These are phyloP conservation scores for Xylaria sp. DNA, from an alignment of 495 filamentous ascomycete genomes.

Conservation along the genomic window DNA sequence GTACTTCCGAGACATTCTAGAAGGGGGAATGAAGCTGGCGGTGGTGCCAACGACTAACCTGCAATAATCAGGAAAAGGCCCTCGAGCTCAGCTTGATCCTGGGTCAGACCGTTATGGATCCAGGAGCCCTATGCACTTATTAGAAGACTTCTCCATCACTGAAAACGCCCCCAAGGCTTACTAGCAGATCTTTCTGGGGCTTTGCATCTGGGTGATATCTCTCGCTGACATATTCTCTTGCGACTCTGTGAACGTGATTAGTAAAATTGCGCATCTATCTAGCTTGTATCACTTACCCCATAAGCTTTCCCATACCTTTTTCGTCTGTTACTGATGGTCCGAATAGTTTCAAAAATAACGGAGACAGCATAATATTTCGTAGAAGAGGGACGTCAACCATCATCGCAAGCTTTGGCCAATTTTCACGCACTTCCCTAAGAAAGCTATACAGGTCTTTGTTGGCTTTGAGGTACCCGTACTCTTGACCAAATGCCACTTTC, in stretches of 20 bases:
- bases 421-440: conserved; percentile 42
- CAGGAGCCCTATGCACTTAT: conserved; percentile 44
- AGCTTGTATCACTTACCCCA: conserved; percentile 31
- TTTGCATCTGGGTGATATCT: conserved; percentile 39
- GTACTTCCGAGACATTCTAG: no score
- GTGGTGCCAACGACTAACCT: no score
- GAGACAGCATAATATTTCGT: conserved; percentile 34
- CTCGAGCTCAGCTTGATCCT: conserved; percentile 49
- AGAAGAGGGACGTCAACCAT: conserved; percentile 38
- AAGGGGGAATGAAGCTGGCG: no score
- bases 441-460: conserved; percentile 55
- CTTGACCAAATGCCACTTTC: conserved; percentile 54
- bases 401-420: conserved; percentile 29
- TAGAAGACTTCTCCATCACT: conserved; percentile 36
- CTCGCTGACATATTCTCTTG: conserved; percentile 35
- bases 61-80: conserved; percentile 49
- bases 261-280: neutral
- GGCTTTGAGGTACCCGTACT: conserved; percentile 49
- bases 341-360: conserved; percentile 30
- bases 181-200: conserved; percentile 48
- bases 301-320: conserved; percentile 29
- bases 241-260: conserved; percentile 28
- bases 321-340: conserved; percentile 35
- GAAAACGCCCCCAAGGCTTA: conserved; percentile 39
- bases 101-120: conserved; percentile 47